These are phyloP conservation scores for Lactarius hengduanensis DNA, from an alignment of 768 basidiomycete genomes.

Conservation along the genomic window DNA sequence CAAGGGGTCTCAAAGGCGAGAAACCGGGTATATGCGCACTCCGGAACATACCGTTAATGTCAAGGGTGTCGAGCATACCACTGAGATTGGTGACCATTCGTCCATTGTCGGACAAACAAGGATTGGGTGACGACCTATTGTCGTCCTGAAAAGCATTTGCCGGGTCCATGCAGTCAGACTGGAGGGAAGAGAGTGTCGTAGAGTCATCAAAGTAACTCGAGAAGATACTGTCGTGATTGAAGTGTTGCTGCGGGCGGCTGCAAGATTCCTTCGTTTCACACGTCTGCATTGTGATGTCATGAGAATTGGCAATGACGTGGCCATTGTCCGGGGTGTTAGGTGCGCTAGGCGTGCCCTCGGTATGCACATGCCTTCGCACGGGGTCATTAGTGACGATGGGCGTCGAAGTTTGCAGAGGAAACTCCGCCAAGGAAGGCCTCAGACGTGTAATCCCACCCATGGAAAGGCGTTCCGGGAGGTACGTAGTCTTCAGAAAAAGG, in stretches of 20 bases:
- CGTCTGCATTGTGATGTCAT: neutral
- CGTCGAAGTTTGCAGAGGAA: slow-evolving; percentile 27
- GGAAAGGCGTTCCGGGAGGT: slow-evolving; percentile 27
- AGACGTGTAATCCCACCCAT: slow-evolving; percentile 16
- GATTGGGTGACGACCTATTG: neutral
- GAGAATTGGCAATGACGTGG: neutral
- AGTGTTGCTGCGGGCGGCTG: neutral
- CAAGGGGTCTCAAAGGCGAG: neutral
- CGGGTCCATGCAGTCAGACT: neutral
- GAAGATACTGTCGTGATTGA: slow-evolving; percentile 26
- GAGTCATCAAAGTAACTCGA: slow-evolving; percentile 23
- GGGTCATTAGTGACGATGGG: slow-evolving; percentile 16
- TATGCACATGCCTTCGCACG: neutral
- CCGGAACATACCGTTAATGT: slow-evolving; percentile 23
- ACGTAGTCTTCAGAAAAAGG: slow-evolving; percentile 27
- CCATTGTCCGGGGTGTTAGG: slow-evolving; percentile 14
- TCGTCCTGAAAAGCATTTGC: neutral
- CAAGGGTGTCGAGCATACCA: slow-evolving; percentile 26
- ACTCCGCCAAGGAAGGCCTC: slow-evolving; percentile 21
- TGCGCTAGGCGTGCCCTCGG: slow-evolving; percentile 11
- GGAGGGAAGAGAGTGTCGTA: neutral
- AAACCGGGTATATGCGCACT: neutral
- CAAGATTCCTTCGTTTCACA: neutral
- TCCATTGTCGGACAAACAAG: slow-evolving; percentile 8
- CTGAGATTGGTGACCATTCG: slow-evolving; percentile 19